Evolutionary conservation across 345 rosid genomes (phyloP).

Genomic region (Populus nigra): DNA sequence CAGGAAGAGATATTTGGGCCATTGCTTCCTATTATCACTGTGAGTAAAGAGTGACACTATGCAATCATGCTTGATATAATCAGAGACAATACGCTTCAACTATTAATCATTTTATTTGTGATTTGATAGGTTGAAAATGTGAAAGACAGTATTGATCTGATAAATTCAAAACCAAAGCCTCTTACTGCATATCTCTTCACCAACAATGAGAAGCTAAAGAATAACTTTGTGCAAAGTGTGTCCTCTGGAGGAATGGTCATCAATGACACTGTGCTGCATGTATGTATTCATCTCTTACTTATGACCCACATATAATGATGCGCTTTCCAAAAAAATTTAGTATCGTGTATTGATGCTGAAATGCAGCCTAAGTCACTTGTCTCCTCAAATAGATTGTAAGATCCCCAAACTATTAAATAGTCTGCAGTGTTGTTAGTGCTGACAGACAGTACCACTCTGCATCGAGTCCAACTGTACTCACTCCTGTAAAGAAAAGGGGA

Average conservation of each 20-base stretch:
- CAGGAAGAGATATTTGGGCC: conserved; percentile 68
- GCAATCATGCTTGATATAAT: background rate
- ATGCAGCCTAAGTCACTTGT: background rate
- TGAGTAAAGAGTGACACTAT: conserved; percentile 6
- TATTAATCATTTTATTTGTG: background rate
- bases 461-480: background rate
- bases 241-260: conserved; percentile 67
- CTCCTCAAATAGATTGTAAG: background rate
- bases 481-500: background rate
- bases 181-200: conserved; percentile 73
- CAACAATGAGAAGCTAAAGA: conserved; percentile 50
- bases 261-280: conserved; percentile 69
- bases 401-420: background rate
- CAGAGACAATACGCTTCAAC: background rate
- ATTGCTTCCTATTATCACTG: conserved; percentile 48
- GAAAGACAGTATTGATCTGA: conserved; percentile 35
- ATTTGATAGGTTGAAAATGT: conserved; percentile 33
- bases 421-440: background rate
- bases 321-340: too few species aligned
- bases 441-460: background rate
- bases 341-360: background rate
- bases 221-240: conserved; percentile 49
- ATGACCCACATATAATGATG: background rate
- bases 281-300: conserved; percentile 16
- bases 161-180: conserved; percentile 51